These are phyloP conservation scores for Monilinia vaccinii-corymbosi DNA, from an alignment of 2,329 filamentous ascomycete genomes.

Conservation along the genomic window DNA sequence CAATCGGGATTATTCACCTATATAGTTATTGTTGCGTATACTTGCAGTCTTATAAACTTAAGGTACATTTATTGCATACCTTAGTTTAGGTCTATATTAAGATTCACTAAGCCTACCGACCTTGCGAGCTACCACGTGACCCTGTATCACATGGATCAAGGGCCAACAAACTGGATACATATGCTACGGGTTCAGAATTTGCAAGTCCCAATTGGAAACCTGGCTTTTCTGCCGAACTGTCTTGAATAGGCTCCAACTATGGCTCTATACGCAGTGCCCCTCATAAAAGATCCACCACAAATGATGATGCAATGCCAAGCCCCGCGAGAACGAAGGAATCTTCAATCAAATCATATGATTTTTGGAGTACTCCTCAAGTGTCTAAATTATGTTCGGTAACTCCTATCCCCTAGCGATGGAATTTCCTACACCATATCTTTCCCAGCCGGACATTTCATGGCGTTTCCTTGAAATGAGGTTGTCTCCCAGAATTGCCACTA, in stretches of 20 bases:
- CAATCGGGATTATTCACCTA: no score
- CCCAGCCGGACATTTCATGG: background rate
- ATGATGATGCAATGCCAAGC: background rate
- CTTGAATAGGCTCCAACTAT: background rate
- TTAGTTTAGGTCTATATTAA: no score
- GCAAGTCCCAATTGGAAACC: background rate
- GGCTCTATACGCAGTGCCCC: background rate
- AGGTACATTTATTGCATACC: no score
- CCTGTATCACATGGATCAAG: background rate
- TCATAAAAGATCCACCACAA: background rate
- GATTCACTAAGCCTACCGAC: no score
- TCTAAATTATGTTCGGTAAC: background rate
- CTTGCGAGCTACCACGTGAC: no score
- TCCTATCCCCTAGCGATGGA: background rate
- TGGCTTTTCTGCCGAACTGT: background rate
- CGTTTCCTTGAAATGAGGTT: background rate
- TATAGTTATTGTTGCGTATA: no score
- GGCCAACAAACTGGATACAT: no score
- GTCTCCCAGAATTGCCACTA: background rate
- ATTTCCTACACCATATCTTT: background rate
- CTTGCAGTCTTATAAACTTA: no score
- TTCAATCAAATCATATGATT: background rate
- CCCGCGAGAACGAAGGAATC: background rate
- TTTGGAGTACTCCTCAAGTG: background rate
- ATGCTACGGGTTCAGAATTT: background rate